Evolutionary conservation across 2,329 filamentous ascomycete genomes (phyloP).

Genomic region (Sclerotinia subarctica): DNA sequence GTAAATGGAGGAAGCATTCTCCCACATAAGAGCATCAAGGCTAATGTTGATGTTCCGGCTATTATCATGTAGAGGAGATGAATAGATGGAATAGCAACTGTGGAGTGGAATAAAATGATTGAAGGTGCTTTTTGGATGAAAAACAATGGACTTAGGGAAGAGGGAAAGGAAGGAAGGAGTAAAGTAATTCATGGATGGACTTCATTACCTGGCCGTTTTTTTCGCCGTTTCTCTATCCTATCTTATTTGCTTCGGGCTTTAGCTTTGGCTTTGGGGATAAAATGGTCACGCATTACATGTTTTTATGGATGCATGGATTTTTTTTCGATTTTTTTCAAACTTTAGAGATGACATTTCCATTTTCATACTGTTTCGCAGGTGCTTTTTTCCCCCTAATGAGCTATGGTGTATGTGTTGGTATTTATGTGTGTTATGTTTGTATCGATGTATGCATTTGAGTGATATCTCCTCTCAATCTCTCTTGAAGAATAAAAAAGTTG

Average conservation of each 20-base stretch:
- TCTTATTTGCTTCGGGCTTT: constrained; percentile 12
- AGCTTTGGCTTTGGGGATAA: constrained; percentile 8
- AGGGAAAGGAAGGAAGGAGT: constrained; percentile 1
- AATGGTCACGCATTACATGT: constrained; percentile 10
- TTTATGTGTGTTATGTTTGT: too few species aligned
- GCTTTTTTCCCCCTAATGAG: not conserved
- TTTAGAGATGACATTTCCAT: constrained; percentile 6
- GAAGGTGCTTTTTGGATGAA: constrained; percentile 7
- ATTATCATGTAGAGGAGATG: constrained; percentile 59
- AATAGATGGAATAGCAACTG: not conserved
- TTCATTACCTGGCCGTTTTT: constrained; percentile 15
- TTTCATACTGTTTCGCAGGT: not conserved
- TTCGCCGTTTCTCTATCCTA: constrained; percentile 15
- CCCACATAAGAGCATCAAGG: constrained; percentile 98
- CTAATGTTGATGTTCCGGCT: constrained; percentile 80
- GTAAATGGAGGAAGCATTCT: constrained; percentile 95
- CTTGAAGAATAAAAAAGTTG: too few species aligned
- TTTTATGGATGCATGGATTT: constrained; percentile 7
- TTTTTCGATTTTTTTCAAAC: not conserved
- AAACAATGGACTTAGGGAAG: not conserved
- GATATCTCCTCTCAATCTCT: too few species aligned
- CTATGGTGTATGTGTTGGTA: not conserved
- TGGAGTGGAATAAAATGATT: not conserved
- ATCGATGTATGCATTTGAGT: too few species aligned
- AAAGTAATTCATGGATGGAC: constrained; percentile 16